phyloP scores from a whole-genome alignment of 768 basidiomycete genomes.

The Suillus paluster region DNA sequence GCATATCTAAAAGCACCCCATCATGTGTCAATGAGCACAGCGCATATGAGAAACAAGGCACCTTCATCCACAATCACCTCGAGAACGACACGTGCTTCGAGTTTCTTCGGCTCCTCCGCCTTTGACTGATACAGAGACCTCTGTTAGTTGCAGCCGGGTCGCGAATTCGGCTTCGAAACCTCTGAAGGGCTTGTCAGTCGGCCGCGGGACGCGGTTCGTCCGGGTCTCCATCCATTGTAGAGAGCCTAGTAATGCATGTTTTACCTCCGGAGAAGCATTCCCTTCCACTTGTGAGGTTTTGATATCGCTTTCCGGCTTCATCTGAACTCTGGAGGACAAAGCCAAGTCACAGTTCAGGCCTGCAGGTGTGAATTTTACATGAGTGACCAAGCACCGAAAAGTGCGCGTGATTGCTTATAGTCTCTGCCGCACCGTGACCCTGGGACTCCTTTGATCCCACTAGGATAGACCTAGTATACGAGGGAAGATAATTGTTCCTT shows the following conservation, averaged over 20 bases:
- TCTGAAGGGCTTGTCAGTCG: slow-evolving; percentile 13
- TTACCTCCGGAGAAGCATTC: slow-evolving; percentile 32
- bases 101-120: slow-evolving; percentile 46
- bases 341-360: neutral
- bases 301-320: slow-evolving; percentile 6
- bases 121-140: slow-evolving; percentile 49
- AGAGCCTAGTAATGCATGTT: slow-evolving; percentile 28
- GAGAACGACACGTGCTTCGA: slow-evolving; percentile 50
- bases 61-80: slow-evolving; percentile 50
- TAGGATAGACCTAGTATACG: neutral
- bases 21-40: neutral
- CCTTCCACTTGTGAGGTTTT: slow-evolving; percentile 29
- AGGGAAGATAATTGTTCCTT: neutral
- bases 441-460: too few relatives aligned
- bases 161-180: slow-evolving; percentile 28
- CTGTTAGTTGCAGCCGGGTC: slow-evolving; percentile 38
- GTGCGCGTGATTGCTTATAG: neutral
- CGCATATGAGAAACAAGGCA: slow-evolving; percentile 21
- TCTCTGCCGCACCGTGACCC: neutral
- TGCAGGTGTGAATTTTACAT: neutral
- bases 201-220: slow-evolving; percentile 12
- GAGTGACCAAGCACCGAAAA: neutral
- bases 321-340: neutral
- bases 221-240: slow-evolving; percentile 13
- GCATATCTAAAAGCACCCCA: slow-evolving; percentile 48